These are phyloP conservation scores for Psilocybe sp. DNA, from an alignment of 768 basidiomycete genomes.

Conservation along the genomic window DNA sequence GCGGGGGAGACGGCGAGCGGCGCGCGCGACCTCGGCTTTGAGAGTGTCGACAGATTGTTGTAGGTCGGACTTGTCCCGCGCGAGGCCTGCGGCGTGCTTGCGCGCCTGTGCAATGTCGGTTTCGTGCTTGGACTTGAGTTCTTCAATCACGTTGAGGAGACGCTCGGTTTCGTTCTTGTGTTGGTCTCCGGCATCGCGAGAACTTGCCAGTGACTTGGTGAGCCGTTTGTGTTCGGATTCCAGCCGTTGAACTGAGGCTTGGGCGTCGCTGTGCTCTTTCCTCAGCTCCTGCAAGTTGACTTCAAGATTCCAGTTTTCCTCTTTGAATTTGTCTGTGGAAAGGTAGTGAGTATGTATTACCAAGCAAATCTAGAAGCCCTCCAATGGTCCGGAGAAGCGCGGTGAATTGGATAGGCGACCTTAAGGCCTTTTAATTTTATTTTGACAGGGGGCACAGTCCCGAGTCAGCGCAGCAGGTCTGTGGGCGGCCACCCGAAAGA, in stretches of 20 bases:
- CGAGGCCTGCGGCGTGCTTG: constrained; percentile 81
- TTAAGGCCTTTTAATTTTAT: no score
- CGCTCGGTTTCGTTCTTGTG: constrained; percentile 87
- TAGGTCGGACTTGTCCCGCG: constrained; percentile 90
- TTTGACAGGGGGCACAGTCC: no score
- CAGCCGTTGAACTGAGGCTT: constrained; percentile 62
- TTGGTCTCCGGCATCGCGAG: constrained; percentile 76
- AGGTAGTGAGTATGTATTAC: background rate
- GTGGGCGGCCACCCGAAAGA: no score
- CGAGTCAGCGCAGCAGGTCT: no score
- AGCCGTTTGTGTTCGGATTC: constrained; percentile 85
- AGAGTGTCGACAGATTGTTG: constrained; percentile 75
- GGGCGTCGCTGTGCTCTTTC: constrained; percentile 61
- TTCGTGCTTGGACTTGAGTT: constrained; percentile 88
- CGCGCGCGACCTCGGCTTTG: constrained; percentile 69
- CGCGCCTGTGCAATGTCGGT: constrained; percentile 91
- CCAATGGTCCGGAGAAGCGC: no score
- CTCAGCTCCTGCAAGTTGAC: constrained; percentile 87
- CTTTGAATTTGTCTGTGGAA: constrained; percentile 83
- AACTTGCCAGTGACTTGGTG: constrained; percentile 64
- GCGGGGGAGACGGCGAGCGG: constrained; percentile 56
- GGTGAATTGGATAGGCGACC: no score
- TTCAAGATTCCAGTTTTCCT: constrained; percentile 99
- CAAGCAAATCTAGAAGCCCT: no score
- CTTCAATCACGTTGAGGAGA: constrained; percentile 57